These are phyloP conservation scores for Aspergillus intermedius DNA, from an alignment of 2,329 filamentous ascomycete genomes.

Conservation along the genomic window DNA sequence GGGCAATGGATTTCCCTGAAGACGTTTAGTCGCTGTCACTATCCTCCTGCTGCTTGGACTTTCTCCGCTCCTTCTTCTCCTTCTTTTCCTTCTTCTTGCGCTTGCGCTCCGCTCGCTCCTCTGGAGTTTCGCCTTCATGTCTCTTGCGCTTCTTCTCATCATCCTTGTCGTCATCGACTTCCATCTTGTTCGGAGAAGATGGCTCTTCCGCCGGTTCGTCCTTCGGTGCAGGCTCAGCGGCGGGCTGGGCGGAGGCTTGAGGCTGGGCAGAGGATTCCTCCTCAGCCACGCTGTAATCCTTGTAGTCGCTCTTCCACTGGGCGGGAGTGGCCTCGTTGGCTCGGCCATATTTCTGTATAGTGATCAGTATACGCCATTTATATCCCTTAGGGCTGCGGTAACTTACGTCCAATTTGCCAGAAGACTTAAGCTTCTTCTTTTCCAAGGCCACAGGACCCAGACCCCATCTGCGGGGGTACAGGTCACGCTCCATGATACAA, in stretches of 20 bases:
- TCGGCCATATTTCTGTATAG: slow-evolving; percentile 71
- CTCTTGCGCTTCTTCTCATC: slow-evolving; percentile 49
- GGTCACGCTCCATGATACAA: slow-evolving; percentile 98
- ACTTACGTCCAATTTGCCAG: slow-evolving; percentile 82
- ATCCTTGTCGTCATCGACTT: slow-evolving; percentile 36
- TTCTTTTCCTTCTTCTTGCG: slow-evolving; percentile 50
- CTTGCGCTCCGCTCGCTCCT: slow-evolving; percentile 45
- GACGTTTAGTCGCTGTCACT: slow-evolving; percentile 44
- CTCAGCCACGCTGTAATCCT: slow-evolving; percentile 64
- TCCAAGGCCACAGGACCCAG: slow-evolving; percentile 85
- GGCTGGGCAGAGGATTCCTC: slow-evolving; percentile 41
- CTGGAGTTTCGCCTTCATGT: slow-evolving; percentile 50
- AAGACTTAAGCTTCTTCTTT: slow-evolving; percentile 99
- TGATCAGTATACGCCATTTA: slow-evolving; percentile 26
- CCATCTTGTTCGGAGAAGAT: slow-evolving; percentile 34
- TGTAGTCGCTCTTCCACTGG: slow-evolving; percentile 89
- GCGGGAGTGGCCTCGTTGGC: slow-evolving; percentile 87
- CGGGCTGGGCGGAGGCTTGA: slow-evolving; percentile 17
- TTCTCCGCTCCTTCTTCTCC: slow-evolving; percentile 63
- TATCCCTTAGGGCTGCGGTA: not conserved
- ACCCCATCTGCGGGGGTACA: slow-evolving; percentile 95
- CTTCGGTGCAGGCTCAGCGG: slow-evolving; percentile 19
- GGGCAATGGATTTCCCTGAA: slow-evolving; percentile 19
- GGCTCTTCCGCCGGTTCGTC: slow-evolving; percentile 22
- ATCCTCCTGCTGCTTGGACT: slow-evolving; percentile 74